phyloP scores from a whole-genome alignment of 148 eudicot genomes.

The Arctostaphylos glauca region DNA sequence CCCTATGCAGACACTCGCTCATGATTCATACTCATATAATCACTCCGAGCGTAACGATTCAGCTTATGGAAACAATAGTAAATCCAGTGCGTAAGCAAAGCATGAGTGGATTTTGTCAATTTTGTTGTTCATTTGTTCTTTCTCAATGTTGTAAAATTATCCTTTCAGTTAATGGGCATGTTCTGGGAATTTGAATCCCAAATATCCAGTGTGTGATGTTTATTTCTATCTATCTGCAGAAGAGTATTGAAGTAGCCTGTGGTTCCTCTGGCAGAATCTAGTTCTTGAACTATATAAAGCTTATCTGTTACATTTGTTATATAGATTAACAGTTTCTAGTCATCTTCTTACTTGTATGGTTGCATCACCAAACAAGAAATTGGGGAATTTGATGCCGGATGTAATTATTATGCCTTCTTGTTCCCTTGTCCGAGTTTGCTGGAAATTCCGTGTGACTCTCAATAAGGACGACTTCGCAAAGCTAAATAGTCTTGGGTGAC shows the following conservation, averaged over 20 bases:
- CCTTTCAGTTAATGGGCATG: neutral
- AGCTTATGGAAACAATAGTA: slow-evolving; percentile 1
- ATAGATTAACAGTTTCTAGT: neutral
- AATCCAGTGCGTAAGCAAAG: neutral
- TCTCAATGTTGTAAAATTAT: neutral
- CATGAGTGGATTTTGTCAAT: neutral
- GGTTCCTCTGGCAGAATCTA: neutral
- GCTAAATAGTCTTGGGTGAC: too few relatives aligned
- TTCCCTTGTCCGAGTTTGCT: too few relatives aligned
- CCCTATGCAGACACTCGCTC: slow-evolving; percentile 79
- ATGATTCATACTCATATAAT: slow-evolving; percentile 47
- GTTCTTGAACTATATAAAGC: neutral
- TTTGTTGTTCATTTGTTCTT: neutral
- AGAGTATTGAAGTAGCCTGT: neutral
- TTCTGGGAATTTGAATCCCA: slow-evolving; percentile 8
- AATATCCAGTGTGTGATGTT: neutral
- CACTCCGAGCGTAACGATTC: slow-evolving; percentile 32
- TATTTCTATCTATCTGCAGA: neutral
- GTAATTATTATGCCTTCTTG: neutral
- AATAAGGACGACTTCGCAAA: too few relatives aligned
- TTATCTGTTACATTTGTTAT: neutral
- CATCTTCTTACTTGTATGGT: neutral
- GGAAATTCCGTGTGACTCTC: too few relatives aligned
- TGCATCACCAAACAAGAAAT: neutral
- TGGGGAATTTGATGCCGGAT: neutral